A percentile compares a stretch with the other conserved stretches of the same genome.
These are phyloP conservation scores for Podospora pseudopauciseta DNA, from an alignment of 495 filamentous ascomycete species.

Conservation along the genomic window DNA sequence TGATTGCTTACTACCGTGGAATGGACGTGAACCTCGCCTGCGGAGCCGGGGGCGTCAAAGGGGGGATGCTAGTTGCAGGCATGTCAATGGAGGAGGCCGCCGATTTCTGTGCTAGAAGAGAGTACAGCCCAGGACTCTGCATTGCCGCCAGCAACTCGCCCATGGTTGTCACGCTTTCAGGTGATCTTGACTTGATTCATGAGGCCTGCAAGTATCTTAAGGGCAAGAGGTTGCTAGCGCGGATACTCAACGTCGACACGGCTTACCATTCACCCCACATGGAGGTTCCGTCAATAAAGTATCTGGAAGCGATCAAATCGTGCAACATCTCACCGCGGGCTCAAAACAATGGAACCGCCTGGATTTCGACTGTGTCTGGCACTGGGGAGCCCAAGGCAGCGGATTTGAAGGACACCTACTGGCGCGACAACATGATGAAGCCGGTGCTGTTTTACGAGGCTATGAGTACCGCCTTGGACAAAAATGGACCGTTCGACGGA, in stretches of 20 bases:
- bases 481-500: conserved; percentile 39
- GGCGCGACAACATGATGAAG: conserved; percentile 56
- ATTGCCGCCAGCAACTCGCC: conserved; percentile 45
- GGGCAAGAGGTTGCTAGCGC: conserved; percentile 35
- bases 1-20: conserved; percentile 46
- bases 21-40: conserved; percentile 32
- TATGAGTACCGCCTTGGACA: conserved; percentile 36
- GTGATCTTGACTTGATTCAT: conserved; percentile 39
- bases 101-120: conserved; percentile 26
- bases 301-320: conserved; percentile 32
- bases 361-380: conserved; percentile 43
- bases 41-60: conserved; percentile 27
- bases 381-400: conserved; percentile 15
- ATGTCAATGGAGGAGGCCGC: conserved; percentile 35
- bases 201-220: conserved; percentile 33
- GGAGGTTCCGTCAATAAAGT: conserved; percentile 39
- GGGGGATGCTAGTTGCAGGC: conserved; percentile 40
- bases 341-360: conserved; percentile 27
- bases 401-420: conserved; percentile 45
- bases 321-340: conserved; percentile 25
- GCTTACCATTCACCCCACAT: conserved; percentile 66
- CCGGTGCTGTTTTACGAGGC: conserved; percentile 57
- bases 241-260: conserved; percentile 44
- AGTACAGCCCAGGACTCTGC: conserved; percentile 31
- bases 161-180: conserved; percentile 40